These are phyloP conservation scores for Backusella tuberculispora DNA, from an alignment of 192 early-diverging fungal genomes.

Conservation along the genomic window DNA sequence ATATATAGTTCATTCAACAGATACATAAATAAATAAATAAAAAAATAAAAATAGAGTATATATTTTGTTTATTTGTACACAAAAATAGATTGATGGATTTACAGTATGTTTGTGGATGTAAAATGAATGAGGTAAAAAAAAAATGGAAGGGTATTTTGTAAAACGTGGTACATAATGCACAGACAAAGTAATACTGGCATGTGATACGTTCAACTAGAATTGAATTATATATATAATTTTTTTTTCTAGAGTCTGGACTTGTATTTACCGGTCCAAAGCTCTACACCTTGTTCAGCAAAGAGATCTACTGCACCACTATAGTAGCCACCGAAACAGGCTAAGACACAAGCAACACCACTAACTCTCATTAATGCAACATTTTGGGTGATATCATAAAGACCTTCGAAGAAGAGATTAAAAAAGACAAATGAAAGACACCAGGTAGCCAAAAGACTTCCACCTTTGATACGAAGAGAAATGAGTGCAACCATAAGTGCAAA, in stretches of 20 bases:
- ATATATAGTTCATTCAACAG: neutral
- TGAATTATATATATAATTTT: neutral
- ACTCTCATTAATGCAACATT: slow-evolving; percentile 16
- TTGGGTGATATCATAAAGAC: neutral
- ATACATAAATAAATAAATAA: neutral
- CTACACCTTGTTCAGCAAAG: slow-evolving; percentile 35
- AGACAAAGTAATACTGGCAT: slow-evolving; percentile 2
- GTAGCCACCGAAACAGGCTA: slow-evolving; percentile 36
- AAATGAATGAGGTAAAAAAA: neutral
- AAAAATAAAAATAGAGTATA: neutral
- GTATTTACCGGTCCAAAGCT: slow-evolving; percentile 25
- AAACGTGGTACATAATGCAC: neutral
- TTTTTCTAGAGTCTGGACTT: slow-evolving; percentile 16
- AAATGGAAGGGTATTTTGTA: slow-evolving; percentile 6
- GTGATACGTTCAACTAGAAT: neutral
- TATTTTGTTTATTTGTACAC: slow-evolving; percentile 16
- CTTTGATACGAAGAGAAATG: slow-evolving; percentile 26
- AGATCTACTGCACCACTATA: slow-evolving; percentile 40
- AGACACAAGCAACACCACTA: slow-evolving; percentile 30
- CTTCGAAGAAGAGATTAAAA: slow-evolving; percentile 31
- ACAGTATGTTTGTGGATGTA: slow-evolving; percentile 11
- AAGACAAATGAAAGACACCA: slow-evolving; percentile 33
- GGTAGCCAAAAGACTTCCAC: slow-evolving; percentile 25
- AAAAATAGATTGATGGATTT: slow-evolving; percentile 7
- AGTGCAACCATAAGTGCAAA: slow-evolving; percentile 19